Conservation (phyloP, 2,329 filamentous ascomycete species). For the Sarocladium brachiariae region DNA sequence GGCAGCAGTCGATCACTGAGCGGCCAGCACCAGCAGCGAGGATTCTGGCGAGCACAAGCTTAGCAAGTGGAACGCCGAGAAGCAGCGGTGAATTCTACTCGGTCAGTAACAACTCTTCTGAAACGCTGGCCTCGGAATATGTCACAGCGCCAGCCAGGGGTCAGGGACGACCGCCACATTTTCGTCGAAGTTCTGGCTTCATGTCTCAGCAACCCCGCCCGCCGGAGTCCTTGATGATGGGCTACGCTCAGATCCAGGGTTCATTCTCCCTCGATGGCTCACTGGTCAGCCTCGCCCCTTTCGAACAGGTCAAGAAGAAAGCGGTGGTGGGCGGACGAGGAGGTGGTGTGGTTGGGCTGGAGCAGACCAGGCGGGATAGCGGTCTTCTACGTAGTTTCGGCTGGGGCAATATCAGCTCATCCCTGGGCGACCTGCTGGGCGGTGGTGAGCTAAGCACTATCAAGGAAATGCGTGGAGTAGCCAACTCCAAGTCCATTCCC, state of each 20-base stretch:
- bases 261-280: constrained; percentile 90
- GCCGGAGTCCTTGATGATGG: constrained; percentile 91
- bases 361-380: constrained; percentile 65
- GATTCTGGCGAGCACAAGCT: constrained; percentile 71
- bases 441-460: constrained; percentile 85
- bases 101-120: constrained; percentile 87
- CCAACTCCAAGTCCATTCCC: constrained; percentile 80
- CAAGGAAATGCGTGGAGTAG: constrained; percentile 86
- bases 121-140: constrained; percentile 89
- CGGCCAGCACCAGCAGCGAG: constrained; percentile 54
- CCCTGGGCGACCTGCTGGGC: constrained; percentile 80
- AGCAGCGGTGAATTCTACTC: constrained; percentile 96
- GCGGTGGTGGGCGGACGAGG: constrained; percentile 83
- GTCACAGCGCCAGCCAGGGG: constrained; percentile 43
- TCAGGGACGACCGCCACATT: constrained; percentile 34
- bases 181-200: constrained; percentile 40
- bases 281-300: constrained; percentile 78
- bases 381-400: constrained; percentile 78
- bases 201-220: constrained; percentile 36
- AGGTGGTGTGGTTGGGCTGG: constrained; percentile 77
- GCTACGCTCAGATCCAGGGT: constrained; percentile 88
- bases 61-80: constrained; percentile 68
- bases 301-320: constrained; percentile 94
- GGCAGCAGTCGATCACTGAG: constrained; percentile 35
- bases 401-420: constrained; percentile 83